These are phyloP conservation scores for Leccinum aurantiacum DNA, from an alignment of 768 basidiomycete species.

Conservation along the genomic window DNA sequence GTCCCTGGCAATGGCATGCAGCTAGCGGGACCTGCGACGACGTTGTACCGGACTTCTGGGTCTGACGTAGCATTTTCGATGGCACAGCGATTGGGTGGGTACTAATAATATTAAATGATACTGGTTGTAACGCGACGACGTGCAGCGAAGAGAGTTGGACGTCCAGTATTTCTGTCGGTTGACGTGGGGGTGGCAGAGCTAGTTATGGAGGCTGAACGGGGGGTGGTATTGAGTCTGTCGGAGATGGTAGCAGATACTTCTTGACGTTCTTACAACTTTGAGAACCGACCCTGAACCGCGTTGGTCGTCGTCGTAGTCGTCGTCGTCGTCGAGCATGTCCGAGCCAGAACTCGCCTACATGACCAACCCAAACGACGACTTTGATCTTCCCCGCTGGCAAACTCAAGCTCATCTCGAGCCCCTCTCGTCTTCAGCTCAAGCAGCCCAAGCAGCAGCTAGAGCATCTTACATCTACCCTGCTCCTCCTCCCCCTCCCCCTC, in stretches of 20 bases:
- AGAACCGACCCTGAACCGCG: conserved; percentile 34
- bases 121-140: not conserved
- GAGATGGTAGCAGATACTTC: not conserved
- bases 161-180: conserved; percentile 72
- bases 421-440: conserved; percentile 59
- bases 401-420: conserved; percentile 45
- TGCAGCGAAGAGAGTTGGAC: conserved; percentile 61
- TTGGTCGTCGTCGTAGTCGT: conserved; percentile 2
- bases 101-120: conserved; percentile 6
- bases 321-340: conserved; percentile 48
- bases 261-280: not conserved
- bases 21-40: conserved; percentile 46
- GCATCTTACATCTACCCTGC: conserved; percentile 54
- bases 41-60: conserved; percentile 59
- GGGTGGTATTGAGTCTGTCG: conserved; percentile 42
- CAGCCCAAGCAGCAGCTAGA: conserved; percentile 47
- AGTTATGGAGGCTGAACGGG: conserved; percentile 59
- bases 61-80: conserved; percentile 69
- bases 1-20: not conserved
- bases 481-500: conserved; percentile 45
- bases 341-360: conserved; percentile 76
- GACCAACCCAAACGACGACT: conserved; percentile 76
- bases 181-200: conserved; percentile 54
- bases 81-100: conserved; percentile 78
- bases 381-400: conserved; percentile 65